Evolutionary conservation across 2,329 filamentous ascomycete species (phyloP), one percentile per base, ranked within the genome.

Genomic region (Stagonosporopsis cucurbitacearum): DNA sequence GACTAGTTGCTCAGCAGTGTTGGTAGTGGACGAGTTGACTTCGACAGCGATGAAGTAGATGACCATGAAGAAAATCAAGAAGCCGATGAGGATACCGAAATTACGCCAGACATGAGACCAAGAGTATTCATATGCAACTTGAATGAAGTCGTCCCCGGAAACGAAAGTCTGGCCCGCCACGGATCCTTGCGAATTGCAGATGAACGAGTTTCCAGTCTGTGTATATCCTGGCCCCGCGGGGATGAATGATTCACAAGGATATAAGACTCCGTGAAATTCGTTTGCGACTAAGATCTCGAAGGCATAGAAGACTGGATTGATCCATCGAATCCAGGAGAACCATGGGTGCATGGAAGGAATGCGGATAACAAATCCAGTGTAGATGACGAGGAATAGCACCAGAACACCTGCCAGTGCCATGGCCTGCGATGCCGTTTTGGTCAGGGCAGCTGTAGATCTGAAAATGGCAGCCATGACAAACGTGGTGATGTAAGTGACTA

Each of bases 271-370:
- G 35, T 75, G 6, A 61, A 75, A 72, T 73, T 96, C 92, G 73
- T 96, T 96, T 54, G 90, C 84, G 78, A 93, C 86, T 15, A 96
- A 79, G 0, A 86, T 82, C 72, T 96, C 91, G 68, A 95, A 96
- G 0, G 86, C 86, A 64, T 95, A 96, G 3, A 85, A 86, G 2
- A 96, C 81, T 0, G 91, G 90, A 57, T 95, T 88, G 44, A 73
- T 69, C 66, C 90, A 95, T 71, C 89, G 50, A 25, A 66, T 71
- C 72, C 49, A 77, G 56, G 26, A 76, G 73, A 70, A 82, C 78
- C 50, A 80, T 3, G 65, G 64, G 28, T 66, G 67, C 74, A 76
- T 87, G 81, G 88, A 79, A 6, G 84, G 82, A 64, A 86, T 85
- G 0, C 85, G 82, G 63, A 89, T 87, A 25, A 87, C 77, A 70